Evolutionary conservation across 169 alveolate genomes (phyloP).

Genomic region (Plasmodium gaboni): DNA sequence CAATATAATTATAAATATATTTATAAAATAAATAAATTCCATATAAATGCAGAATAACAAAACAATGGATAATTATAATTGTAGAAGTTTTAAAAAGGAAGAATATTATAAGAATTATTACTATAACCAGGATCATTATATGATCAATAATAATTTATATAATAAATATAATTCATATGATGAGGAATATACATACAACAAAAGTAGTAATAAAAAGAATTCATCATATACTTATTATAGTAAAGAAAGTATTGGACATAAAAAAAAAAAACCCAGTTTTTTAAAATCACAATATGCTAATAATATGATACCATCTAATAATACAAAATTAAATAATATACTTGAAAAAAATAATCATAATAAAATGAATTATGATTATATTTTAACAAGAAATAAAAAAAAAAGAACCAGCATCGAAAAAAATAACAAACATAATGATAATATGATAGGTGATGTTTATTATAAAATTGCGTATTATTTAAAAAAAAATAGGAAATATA

Average conservation of each 20-base stretch:
- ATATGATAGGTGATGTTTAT: slow-evolving; percentile 41
- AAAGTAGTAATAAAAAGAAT: too few species aligned
- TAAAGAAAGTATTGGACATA: slow-evolving; percentile 6
- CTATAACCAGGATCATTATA: too few species aligned
- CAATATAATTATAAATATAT: too few species aligned
- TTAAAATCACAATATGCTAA: not conserved
- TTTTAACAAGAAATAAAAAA: not conserved
- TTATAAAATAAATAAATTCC: too few species aligned
- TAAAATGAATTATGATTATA: not conserved
- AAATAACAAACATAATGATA: slow-evolving; percentile 3
- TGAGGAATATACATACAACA: too few species aligned
- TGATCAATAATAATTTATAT: too few species aligned
- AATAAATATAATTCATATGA: too few species aligned
- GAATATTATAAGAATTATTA: too few species aligned
- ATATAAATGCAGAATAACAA: not conserved
- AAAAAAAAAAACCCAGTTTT: not conserved
- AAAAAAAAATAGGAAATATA: slow-evolving; percentile 60
- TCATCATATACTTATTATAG: not conserved
- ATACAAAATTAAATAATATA: too few species aligned
- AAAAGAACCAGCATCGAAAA: not conserved
- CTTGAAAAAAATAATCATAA: not conserved
- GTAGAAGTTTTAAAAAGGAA: not conserved
- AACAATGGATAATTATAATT: slow-evolving; percentile 6
- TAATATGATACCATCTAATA: not conserved
- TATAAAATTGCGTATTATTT: slow-evolving; percentile 37